Evolutionary conservation across 495 filamentous ascomycete genomes (phyloP), one percentile per base, ranked within the genome.

Genomic region (Xylaria bambusicola): DNA sequence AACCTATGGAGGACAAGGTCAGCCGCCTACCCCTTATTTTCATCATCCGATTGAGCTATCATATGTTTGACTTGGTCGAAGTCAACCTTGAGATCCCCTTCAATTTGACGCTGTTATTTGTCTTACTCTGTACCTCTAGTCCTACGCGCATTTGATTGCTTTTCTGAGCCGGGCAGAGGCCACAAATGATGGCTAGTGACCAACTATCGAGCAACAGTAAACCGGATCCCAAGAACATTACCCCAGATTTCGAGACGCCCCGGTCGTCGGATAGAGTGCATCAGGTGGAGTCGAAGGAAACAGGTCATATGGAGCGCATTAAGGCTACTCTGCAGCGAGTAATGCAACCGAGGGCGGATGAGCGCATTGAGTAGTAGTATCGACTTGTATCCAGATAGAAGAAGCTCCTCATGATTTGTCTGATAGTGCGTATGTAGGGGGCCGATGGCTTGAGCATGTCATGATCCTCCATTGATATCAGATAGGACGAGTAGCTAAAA

Each of bases 11-110:
- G 50, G 15, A 3, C 1, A 52, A 24, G 1, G 17, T 18, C 13
- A 4, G 33, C 13, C 38, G 4, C n/a, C 3, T 15, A 41, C 33
- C 51, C 51, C 51, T 53, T 53, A 42, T 29, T 42, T 53, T 42
- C 21, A 20, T 26, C 10, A n/a, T 17, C 12, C 8, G n/a, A 10
- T 1, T 52, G 27, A 50, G 46, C 26, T 10, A 51, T 51, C 18
- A 36, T 18, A 35, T n/a, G 1, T 26, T 24, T 9, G 6, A 10
- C 12, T 38, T 10, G 10, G 29, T 33, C 29, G 29, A 33, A 33
- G 10, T 33, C 29, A 33, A 5, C 10, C 29, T 33, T 33, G 5
- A 33, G 10, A 33, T 5, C 29, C 29, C 5, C 29, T 10, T 33
- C 29, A 33, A 5, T 33, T 33, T 10, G 29, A 10, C 29, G n/a